Evolutionary conservation across 352 stramenopile species (phyloP).

Genomic region (Pythium brachiatum): DNA sequence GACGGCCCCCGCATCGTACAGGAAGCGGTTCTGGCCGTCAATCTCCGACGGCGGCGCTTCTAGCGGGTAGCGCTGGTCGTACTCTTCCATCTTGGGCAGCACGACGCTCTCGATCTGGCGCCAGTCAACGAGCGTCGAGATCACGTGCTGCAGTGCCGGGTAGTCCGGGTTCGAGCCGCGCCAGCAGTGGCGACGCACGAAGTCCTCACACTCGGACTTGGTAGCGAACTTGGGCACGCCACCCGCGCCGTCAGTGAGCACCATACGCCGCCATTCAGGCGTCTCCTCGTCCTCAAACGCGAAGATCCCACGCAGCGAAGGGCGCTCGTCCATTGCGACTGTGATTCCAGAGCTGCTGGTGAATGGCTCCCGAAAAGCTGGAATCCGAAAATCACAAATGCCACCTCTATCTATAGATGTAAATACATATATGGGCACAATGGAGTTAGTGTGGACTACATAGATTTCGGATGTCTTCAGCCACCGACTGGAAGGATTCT

Average conservation of each 20-base stretch:
- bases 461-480: background rate
- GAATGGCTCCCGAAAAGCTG: background rate
- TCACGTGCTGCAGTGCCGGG: conserved; percentile 89
- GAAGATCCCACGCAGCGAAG: conserved; percentile 81
- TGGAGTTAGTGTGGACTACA: background rate
- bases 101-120: conserved; percentile 68
- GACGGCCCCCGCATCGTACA: conserved; percentile 44
- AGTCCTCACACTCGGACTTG: conserved; percentile 86
- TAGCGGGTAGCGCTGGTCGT: conserved; percentile 62
- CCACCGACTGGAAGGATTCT: background rate
- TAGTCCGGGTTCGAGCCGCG: conserved; percentile 89
- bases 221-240: conserved; percentile 87
- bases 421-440: conserved; percentile 6
- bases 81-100: conserved; percentile 76
- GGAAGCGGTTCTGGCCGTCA: conserved; percentile 59
- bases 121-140: conserved; percentile 92
- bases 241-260: conserved; percentile 59
- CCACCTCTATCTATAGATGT: background rate
- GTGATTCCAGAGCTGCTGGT: background rate
- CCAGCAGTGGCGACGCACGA: conserved; percentile 85
- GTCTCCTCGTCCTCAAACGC: conserved; percentile 87
- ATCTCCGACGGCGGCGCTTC: conserved; percentile 32
- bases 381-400: background rate
- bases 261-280: conserved; percentile 68
- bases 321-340: conserved; percentile 24